Evolutionary conservation across 2,329 filamentous ascomycete genomes (phyloP).

Genomic region (Colletotrichum zoysiae): DNA sequence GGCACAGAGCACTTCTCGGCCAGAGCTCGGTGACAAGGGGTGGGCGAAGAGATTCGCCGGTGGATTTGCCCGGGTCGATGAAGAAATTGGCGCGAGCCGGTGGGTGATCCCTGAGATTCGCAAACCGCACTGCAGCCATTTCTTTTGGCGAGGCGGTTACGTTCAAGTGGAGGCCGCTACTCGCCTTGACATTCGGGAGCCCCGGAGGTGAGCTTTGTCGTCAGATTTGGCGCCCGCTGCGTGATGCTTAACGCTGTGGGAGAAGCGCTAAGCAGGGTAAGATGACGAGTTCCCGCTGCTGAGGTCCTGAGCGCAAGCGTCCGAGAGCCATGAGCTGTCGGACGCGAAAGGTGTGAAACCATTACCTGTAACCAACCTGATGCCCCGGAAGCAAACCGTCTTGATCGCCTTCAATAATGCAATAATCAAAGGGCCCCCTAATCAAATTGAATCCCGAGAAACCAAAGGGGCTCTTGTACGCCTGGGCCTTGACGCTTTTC

Average conservation of each 20-base stretch:
- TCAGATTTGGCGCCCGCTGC: slow-evolving; percentile 24
- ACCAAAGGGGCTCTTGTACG: slow-evolving; percentile 5
- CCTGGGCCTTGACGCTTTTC: slow-evolving; percentile 29
- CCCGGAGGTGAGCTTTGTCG: background rate
- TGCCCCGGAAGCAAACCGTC: slow-evolving; percentile 6
- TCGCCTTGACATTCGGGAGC: background rate
- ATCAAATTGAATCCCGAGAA: slow-evolving; percentile 11
- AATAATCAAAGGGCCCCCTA: background rate
- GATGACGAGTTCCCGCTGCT: slow-evolving; percentile 10
- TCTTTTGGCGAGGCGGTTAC: too few species aligned
- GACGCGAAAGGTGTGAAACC: background rate
- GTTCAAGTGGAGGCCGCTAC: background rate
- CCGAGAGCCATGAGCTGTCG: slow-evolving; percentile 12
- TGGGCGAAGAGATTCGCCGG: background rate
- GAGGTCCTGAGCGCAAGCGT: slow-evolving; percentile 3
- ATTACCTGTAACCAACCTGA: background rate
- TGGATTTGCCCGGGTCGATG: slow-evolving; percentile 9
- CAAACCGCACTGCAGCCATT: background rate
- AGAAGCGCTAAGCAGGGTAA: slow-evolving; percentile 15
- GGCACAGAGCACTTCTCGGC: slow-evolving; percentile 13
- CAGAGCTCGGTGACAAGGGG: slow-evolving; percentile 26
- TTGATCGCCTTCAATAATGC: background rate
- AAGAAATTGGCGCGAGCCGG: slow-evolving; percentile 34
- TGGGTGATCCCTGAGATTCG: slow-evolving; percentile 5
- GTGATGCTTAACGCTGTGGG: background rate